Conservation (phyloP, 306 rosid species). For the Argentina anserina region DNA sequence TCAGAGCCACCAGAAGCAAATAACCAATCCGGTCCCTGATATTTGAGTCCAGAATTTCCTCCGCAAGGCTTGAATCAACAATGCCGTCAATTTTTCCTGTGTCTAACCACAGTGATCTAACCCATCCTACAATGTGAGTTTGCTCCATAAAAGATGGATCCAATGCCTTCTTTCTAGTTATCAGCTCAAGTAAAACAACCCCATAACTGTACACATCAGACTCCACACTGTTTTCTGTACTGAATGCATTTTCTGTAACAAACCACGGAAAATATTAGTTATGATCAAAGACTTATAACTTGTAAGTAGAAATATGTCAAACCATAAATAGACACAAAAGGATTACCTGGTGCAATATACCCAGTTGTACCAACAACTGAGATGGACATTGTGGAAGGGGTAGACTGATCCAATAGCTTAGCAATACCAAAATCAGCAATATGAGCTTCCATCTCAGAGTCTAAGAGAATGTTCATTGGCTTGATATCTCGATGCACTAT, state of each 20-base stretch:
- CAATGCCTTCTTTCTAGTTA: constrained; percentile 61
- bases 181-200: constrained; percentile 71
- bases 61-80: constrained; percentile 49
- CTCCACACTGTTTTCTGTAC: constrained; percentile 41
- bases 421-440: constrained; percentile 85
- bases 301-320: constrained; percentile 11
- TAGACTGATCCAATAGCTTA: constrained; percentile 64
- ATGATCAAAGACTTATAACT: neutral
- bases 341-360: constrained; percentile 78
- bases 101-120: constrained; percentile 44
- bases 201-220: constrained; percentile 77
- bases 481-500: constrained; percentile 86
- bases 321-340: neutral
- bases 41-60: constrained; percentile 39
- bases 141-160: constrained; percentile 49
- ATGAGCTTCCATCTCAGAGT: constrained; percentile 75
- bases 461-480: constrained; percentile 73
- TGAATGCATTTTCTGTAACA: constrained; percentile 61
- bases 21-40: constrained; percentile 38
- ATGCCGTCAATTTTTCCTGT: constrained; percentile 39
- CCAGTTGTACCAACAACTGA: constrained; percentile 66
- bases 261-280: constrained; percentile 7
- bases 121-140: constrained; percentile 48
- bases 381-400: constrained; percentile 34
- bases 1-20: constrained; percentile 52